Percentiles rank a stretch among this genome's conserved stretches.
These are phyloP conservation scores for Puccinia novopanici DNA, from an alignment of 1,284 basidiomycete genomes.

Conservation along the genomic window DNA sequence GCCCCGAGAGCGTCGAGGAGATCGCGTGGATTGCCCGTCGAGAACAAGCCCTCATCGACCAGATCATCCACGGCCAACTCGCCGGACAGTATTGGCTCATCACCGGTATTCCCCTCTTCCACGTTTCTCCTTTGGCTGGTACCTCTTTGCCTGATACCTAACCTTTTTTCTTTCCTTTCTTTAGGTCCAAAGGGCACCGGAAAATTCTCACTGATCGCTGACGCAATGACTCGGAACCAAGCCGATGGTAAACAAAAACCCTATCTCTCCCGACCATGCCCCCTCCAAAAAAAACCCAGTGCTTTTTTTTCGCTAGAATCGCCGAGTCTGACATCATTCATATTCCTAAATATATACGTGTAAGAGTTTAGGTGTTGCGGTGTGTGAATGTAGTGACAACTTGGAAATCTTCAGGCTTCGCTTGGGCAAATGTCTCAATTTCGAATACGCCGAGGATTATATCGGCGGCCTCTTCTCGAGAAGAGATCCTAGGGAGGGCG, in stretches of 20 bases:
- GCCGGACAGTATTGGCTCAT: constrained; percentile 50
- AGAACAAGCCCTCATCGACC: constrained; percentile 43
- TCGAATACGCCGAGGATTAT: constrained; percentile 50
- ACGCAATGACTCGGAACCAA: constrained; percentile 48
- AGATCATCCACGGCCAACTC: constrained; percentile 48
- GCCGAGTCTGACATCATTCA: too few relatives aligned
- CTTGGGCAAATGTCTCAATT: constrained; percentile 47
- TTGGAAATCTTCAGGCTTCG: constrained; percentile 46
- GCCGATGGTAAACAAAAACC: constrained; percentile 36
- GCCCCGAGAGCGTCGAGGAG: constrained; percentile 23
- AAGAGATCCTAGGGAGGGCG: constrained; percentile 48
- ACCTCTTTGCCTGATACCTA: neutral
- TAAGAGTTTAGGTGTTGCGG: constrained; percentile 32
- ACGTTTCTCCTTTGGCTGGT: neutral
- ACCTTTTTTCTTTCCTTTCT: neutral
- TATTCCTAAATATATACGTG: neutral
- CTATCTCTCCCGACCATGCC: neutral
- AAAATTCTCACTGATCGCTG: constrained; percentile 49
- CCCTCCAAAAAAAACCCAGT: too few relatives aligned
- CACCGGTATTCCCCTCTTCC: constrained; percentile 10
- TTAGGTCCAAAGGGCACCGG: constrained; percentile 49
- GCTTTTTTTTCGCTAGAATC: too few relatives aligned
- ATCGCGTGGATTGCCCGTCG: constrained; percentile 29
- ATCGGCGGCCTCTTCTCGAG: constrained; percentile 47
- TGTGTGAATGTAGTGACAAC: constrained; percentile 51